Evolutionary conservation across 2,329 filamentous ascomycete species (phyloP).

Genomic region (Aspergillus sp.): DNA sequence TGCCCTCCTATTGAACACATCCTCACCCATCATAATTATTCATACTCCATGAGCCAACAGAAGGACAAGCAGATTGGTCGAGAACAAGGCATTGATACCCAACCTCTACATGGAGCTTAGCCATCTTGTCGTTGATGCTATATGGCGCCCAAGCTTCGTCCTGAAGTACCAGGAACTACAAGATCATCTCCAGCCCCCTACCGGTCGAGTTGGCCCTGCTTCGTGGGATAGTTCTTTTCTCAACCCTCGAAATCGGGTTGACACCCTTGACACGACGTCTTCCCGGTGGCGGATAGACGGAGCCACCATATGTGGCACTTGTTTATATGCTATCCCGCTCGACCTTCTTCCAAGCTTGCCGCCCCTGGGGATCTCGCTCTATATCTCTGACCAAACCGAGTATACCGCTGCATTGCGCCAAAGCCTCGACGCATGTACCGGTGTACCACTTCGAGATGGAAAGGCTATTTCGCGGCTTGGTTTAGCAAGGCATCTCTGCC

Average conservation of each 20-base stretch:
- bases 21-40: background rate
- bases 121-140: conserved; percentile 9
- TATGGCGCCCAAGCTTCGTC: conserved; percentile 9
- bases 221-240: conserved; percentile 7
- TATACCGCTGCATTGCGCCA: conserved; percentile 3
- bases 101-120: conserved; percentile 7
- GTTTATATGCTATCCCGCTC: conserved; percentile 5
- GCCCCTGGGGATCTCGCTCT: conserved; percentile 5
- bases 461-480: conserved; percentile 5
- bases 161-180: conserved; percentile 10
- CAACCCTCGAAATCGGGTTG: conserved; percentile 7
- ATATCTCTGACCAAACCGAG: conserved; percentile 5
- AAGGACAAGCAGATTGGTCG: background rate
- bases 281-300: conserved; percentile 10
- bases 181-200: conserved; percentile 1
- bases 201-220: conserved; percentile 4
- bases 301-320: conserved; percentile 8
- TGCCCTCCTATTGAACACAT: background rate
- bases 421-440: conserved; percentile 1
- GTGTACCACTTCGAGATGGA: conserved; percentile 6
- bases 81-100: background rate
- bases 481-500: conserved; percentile 8
- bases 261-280: conserved; percentile 1
- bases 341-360: conserved; percentile 5
- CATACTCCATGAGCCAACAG: background rate